Percentiles rank a stretch among this genome's conserved stretches.
Conservation (phyloP, 2,329 filamentous ascomycete species). For the Cytospora chrysosperma region DNA sequence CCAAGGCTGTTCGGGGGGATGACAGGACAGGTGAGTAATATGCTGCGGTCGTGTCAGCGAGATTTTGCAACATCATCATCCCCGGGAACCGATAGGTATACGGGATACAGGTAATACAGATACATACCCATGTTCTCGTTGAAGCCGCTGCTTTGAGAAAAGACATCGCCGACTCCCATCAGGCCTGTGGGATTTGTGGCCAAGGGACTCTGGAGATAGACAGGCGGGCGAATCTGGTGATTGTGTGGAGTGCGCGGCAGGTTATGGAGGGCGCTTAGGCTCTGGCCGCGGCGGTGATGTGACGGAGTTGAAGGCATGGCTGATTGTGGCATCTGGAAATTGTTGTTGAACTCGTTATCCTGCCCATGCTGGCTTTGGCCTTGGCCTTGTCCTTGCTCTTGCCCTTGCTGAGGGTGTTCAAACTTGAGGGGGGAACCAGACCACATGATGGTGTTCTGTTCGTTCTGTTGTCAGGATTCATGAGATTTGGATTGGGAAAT, state of each 20-base stretch:
- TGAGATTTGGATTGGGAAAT: background rate
- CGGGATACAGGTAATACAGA: too few relatives aligned
- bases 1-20: slow-evolving; percentile 19
- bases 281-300: slow-evolving; percentile 23
- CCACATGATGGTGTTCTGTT: slow-evolving; percentile 20
- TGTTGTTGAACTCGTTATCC: slow-evolving; percentile 21
- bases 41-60: slow-evolving; percentile 9
- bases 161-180: slow-evolving; percentile 23
- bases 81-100: background rate
- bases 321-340: slow-evolving; percentile 21
- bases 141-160: slow-evolving; percentile 11
- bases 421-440: slow-evolving; percentile 23
- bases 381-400: background rate
- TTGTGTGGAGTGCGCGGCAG: slow-evolving; percentile 22
- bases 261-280: slow-evolving; percentile 16
- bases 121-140: slow-evolving; percentile 25
- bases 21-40: slow-evolving; percentile 24
- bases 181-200: slow-evolving; percentile 17
- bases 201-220: slow-evolving; percentile 24
- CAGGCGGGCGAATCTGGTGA: slow-evolving; percentile 20
- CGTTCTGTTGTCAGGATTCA: background rate
- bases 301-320: slow-evolving; percentile 22
- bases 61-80: background rate
- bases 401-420: slow-evolving; percentile 20
- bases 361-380: slow-evolving; percentile 6